Evolutionary conservation across 164 flowering plant genomes (phyloP).

Genomic region (Liquidambar formosana): DNA sequence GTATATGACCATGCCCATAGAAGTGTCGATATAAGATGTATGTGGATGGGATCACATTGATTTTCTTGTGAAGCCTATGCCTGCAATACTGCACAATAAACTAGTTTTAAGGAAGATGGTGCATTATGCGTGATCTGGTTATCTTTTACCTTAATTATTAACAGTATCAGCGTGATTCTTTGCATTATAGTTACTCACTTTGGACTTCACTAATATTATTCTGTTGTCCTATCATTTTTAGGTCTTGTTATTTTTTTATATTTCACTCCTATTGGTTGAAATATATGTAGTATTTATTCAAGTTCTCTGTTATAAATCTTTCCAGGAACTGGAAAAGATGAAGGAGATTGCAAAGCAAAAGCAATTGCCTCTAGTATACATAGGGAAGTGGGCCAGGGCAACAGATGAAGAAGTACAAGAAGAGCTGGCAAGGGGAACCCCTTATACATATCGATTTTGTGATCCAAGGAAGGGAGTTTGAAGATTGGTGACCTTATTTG

Average conservation of each 20-base stretch:
- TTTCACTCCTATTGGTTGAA: background rate
- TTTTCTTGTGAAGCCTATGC: background rate
- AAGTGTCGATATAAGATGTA: background rate
- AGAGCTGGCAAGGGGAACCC: slow-evolving; percentile 81
- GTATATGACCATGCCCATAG: background rate
- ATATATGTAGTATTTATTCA: background rate
- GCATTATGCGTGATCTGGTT: background rate
- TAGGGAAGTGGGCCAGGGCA: slow-evolving; percentile 90
- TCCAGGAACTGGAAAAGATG: slow-evolving; percentile 89
- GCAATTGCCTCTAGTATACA: slow-evolving; percentile 82
- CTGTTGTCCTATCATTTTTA: background rate
- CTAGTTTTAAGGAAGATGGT: background rate
- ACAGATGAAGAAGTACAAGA: slow-evolving; percentile 68
- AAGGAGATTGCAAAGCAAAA: slow-evolving; percentile 81
- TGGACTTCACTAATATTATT: background rate
- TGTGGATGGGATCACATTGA: background rate
- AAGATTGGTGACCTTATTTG: slow-evolving; percentile 88
- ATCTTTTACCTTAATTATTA: background rate
- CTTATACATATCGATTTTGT: slow-evolving; percentile 86
- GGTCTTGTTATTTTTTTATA: background rate
- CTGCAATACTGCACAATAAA: background rate
- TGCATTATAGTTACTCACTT: background rate
- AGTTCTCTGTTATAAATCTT: background rate
- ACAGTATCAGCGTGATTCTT: background rate
- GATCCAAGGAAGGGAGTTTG: slow-evolving; percentile 82